Evolutionary conservation across 108 stramenopile species (phyloP), one percentile per base, ranked within the genome.

Genomic region (Poteriospumella lacustris): DNA sequence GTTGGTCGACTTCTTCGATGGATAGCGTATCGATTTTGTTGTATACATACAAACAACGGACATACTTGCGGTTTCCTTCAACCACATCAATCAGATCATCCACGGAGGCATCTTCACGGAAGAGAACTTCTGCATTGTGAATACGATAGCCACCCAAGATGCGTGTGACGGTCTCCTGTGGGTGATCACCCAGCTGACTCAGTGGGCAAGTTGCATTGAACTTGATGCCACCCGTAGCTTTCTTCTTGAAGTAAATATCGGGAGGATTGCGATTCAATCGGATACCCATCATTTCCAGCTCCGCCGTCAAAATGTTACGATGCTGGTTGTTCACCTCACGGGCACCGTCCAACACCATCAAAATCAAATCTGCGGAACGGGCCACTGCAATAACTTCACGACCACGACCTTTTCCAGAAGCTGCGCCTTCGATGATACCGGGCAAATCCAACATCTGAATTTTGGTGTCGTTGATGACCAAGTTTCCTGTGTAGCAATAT

Each of bases 361-460:
- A 76, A 44, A 99, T 94, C 1, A 96, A 87, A 88, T 99, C 97
- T 15, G 95, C 91, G 36, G 87, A 87, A 58, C 95, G 87, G 2
- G 98, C 98, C 5, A 95, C 95, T 1, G 98, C 97, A 78, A 99
- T 98, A 9, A 99, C 98, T 86, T 99, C 95, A 33, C 91, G 85
- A 41, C 98, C 98, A 34, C 98, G 87, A 2, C 98, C 98, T 52
- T 92, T 95, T 1, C 98, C 98, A 79, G 94, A 91, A 0, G 98
- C 96, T 1, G 98, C 98, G 36, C 98, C 98, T 79, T 99, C 98
- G 80, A 99, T 99, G 81, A 99, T 99, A 70, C 98, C 98, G 3
- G 98, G 98, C 43, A 99, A 83, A 87, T 99, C 98, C 58, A 99
- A 85, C 38, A 99, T 92, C 85, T 99, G 98, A 19, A 98, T 91